Evolutionary conservation across 441 rosid genomes (phyloP).

Genomic region (Rhodomyrtus psidioides): DNA sequence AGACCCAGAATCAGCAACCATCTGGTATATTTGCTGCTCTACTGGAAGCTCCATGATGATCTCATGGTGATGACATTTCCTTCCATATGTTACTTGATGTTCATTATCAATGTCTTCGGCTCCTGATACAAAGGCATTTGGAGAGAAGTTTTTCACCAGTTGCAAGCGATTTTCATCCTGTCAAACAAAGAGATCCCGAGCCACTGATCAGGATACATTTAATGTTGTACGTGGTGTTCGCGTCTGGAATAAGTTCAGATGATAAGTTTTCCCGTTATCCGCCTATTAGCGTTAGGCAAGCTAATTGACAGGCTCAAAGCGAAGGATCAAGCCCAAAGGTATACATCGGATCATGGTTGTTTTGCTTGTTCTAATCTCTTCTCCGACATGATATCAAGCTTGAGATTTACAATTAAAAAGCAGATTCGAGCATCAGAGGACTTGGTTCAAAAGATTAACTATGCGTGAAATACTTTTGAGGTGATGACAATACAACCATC

Average conservation of each 20-base stretch:
- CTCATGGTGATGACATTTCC: background rate
- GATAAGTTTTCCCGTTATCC: background rate
- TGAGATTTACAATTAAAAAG: background rate
- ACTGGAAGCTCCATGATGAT: background rate
- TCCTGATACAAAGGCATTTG: background rate
- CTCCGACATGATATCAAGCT: background rate
- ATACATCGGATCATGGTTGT: background rate
- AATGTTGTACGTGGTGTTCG: background rate
- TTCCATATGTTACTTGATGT: background rate
- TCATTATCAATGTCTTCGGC: background rate
- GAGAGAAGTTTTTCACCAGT: background rate
- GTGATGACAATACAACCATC: background rate
- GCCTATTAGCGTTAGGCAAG: background rate
- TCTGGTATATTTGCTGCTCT: background rate
- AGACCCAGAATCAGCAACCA: background rate
- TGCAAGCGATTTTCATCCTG: background rate
- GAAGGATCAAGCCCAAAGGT: background rate
- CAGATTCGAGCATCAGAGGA: background rate
- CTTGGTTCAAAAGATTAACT: background rate
- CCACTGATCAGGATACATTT: background rate
- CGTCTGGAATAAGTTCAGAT: background rate
- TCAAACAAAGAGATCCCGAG: background rate
- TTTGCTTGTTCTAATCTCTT: background rate
- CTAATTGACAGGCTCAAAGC: background rate
- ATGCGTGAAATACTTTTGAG: background rate